Conservation (phyloP, 345 rosid genomes). For the sweet orange (Citrus sinensis) region DVS_A1.0 CM039161.1:20296001-20296500, state of each 20-base stretch:
- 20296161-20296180: not conserved
- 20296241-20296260: not conserved
- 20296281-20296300: not conserved
- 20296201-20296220: not conserved
- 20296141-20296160: no score
- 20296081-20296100: not conserved
- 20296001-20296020: not conserved
- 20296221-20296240: not conserved
- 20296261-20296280: not conserved
- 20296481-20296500: not conserved
- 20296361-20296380: not conserved
- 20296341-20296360: not conserved
- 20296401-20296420: not conserved
- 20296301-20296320: not conserved
- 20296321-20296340: not conserved
- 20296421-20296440: not conserved
- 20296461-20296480: not conserved
- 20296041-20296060: not conserved
- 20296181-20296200: not conserved
- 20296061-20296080: not conserved
- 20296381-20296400: not conserved
- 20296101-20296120: not conserved
- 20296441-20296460: not conserved
- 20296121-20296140: not conserved
- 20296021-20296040: not conserved